Base-by-base conservation (phyloP, 345 rosid species). In the Laguncularia racemosa region DNA sequence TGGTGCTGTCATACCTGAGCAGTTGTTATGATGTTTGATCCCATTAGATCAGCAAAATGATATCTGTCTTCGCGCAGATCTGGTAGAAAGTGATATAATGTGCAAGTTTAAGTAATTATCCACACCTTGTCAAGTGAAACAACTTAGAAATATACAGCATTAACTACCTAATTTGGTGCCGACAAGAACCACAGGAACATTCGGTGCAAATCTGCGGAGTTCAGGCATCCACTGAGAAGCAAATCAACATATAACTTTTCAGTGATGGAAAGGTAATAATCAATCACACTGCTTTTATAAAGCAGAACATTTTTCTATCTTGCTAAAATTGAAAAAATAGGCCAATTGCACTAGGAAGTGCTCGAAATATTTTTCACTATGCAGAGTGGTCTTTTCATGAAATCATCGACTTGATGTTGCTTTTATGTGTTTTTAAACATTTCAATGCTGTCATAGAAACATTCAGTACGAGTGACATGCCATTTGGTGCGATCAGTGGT, bases 221-320 rank as follows among this genome's bases (percentile, higher is more conserved):
- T 93, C 97, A 18, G 99, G 99, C 97, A 89, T 87, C 99, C 99
- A 89, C 99, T 93, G 83, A 46, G 19, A 51, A 51, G 54, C 64
- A 15, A 43, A 63, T 49, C 40, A 68, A 69, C n/a, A 48, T 21
- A 69, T 44, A 52, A 18, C 52, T 26, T 23, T 66, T 48, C 51
- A 63, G 38, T 54, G 55, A 17, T 55, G 20, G 52, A 60, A n/a
- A 47, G 13, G 15, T 3, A 40, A n/a, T 23, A 40, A 53, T 1
- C 15, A 5, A 40, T 14, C 14, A 7, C 2, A 44, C 6, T 46
- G 46, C 12, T 17, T 20, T 45, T 0, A n/a, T 13, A 13, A 12
- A n/a, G 16, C 52, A 17, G 13, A 16, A 8, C 20, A n/a, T 13
- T 50, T 50, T 50, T 2, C 52, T 50, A 50, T 14, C 17, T 20